phyloP scores from a whole-genome alignment of 305 asterid species.

The Salvia sclarea region DNA sequence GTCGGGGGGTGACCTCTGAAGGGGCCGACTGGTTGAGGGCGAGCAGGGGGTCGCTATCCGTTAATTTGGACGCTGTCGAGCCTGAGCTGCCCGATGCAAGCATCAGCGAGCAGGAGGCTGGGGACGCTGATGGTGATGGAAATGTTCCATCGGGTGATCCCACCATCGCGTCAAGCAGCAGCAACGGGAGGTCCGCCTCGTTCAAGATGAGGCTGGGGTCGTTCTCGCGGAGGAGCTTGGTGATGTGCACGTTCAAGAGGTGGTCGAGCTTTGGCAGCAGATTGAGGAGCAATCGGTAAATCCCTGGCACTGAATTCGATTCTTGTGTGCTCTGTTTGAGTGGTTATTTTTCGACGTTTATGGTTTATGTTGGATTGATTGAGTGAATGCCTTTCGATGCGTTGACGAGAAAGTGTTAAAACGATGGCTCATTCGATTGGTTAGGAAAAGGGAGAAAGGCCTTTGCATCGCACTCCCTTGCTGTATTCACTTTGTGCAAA shows the following conservation, averaged over 20 bases:
- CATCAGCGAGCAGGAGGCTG: slow-evolving; percentile 53
- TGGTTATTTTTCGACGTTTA: neutral
- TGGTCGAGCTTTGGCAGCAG: slow-evolving; percentile 66
- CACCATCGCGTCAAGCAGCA: slow-evolving; percentile 40
- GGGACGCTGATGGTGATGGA: slow-evolving; percentile 43
- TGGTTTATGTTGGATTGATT: slow-evolving; percentile 22
- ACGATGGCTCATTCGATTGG: slow-evolving; percentile 5
- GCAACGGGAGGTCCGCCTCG: slow-evolving; percentile 52
- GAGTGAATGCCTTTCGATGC: slow-evolving; percentile 19
- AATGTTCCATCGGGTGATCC: slow-evolving; percentile 39
- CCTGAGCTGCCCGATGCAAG: slow-evolving; percentile 56
- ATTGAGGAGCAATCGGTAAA: slow-evolving; percentile 38
- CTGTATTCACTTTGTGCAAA: slow-evolving; percentile 5
- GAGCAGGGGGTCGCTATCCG: slow-evolving; percentile 53
- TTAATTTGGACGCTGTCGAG: slow-evolving; percentile 58
- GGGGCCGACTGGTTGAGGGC: slow-evolving; percentile 75
- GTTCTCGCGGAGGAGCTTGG: slow-evolving; percentile 51
- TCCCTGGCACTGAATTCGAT: slow-evolving; percentile 28
- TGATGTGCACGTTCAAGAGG: slow-evolving; percentile 61
- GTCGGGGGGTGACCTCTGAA: slow-evolving; percentile 68
- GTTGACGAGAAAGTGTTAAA: neutral
- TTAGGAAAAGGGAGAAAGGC: slow-evolving; percentile 24
- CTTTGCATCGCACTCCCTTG: slow-evolving; percentile 21
- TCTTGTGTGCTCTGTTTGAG: slow-evolving; percentile 30
- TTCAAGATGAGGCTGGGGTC: slow-evolving; percentile 61